Base-by-base conservation (phyloP, 768 basidiomycete genomes). In the Mycena vulgaris region DNA sequence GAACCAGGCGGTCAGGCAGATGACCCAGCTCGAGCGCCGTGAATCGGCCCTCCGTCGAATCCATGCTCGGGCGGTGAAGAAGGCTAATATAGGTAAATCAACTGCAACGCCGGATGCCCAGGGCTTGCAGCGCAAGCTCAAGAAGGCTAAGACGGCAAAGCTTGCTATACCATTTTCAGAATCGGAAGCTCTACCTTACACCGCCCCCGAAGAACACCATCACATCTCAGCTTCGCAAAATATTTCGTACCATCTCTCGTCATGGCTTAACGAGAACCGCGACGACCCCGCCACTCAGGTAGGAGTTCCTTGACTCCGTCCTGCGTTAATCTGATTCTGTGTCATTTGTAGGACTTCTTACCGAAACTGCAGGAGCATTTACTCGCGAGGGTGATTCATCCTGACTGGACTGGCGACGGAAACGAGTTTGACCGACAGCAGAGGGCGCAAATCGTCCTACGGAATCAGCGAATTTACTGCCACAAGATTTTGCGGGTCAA, bases 401-500 rank as follows among this genome's bases (percentile, higher is more conserved):
- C 67, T 4, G 23, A 45, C 17, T 71, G 68, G 56, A 48, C 61
- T 0, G 64, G 70, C 13, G 70, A 75, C 2, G 63, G 69, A 5
- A 31, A 61, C 23, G 65, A 71, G 25, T 68, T 68, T 61, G 63
- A 53, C 2, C 5, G 21, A 3, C 53, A 21, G 1, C 5, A 69
- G 23, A 48, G 17, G 3, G 17, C 0, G 42, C 28, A 28, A 7
- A 25, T 69, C 0, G 4, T 17, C 8, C 8, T 73, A 3, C 5
- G 6, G 8, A 78, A 77, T 65, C 69, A 56, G 67, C 60, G 17
- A 40, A 61, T 77, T 39, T 81, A 64, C 42, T 35, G 3, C 14
- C 79, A 81, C 68, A 81, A 80, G 47, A 62, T 72, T 0, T 19
- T 86, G 0, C 77, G 77, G 0, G 48, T 86, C 45, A 84, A 84